A percentile compares a stretch with the other conserved stretches of the same genome.
Evolutionary conservation across 768 basidiomycete species (phyloP).

Genomic region (Gloeopeniophorella convolvens): DNA sequence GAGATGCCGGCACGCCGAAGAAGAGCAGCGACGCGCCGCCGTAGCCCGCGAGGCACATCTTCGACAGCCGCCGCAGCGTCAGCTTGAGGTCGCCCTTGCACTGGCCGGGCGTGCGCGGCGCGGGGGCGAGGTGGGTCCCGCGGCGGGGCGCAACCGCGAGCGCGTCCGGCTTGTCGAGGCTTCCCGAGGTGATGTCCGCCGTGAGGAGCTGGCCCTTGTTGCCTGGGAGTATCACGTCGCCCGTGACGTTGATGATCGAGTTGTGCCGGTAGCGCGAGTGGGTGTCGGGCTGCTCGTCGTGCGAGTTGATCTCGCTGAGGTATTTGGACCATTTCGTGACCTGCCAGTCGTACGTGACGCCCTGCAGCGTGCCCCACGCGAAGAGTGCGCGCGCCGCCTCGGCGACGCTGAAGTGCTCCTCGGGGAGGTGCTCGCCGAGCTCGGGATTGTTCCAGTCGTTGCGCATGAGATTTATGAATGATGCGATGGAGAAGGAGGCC

Average conservation of each 20-base stretch:
- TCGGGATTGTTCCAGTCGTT: slow-evolving; percentile 64
- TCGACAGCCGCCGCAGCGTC: slow-evolving; percentile 72
- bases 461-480: slow-evolving; percentile 75
- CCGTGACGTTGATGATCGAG: slow-evolving; percentile 67
- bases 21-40: slow-evolving; percentile 77
- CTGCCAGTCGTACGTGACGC: slow-evolving; percentile 76
- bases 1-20: slow-evolving; percentile 73
- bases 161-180: slow-evolving; percentile 28
- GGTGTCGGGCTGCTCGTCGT: slow-evolving; percentile 33
- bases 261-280: slow-evolving; percentile 17
- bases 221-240: slow-evolving; percentile 63
- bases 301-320: slow-evolving; percentile 60
- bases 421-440: slow-evolving; percentile 46
- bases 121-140: slow-evolving; percentile 18
- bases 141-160: slow-evolving; percentile 24
- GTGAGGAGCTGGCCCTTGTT: slow-evolving; percentile 67
- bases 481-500: slow-evolving; percentile 72
- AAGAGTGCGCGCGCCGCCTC: slow-evolving; percentile 65
- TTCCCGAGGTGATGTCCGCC: slow-evolving; percentile 77
- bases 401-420: slow-evolving; percentile 53
- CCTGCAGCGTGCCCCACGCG: slow-evolving; percentile 76
- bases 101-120: slow-evolving; percentile 9
- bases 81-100: slow-evolving; percentile 51
- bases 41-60: slow-evolving; percentile 79
- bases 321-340: slow-evolving; percentile 62